Evolutionary conservation across 139 green algal genomes (phyloP), one percentile per base, ranked within the genome.

Genomic region (Chlorella sp.): DNA sequence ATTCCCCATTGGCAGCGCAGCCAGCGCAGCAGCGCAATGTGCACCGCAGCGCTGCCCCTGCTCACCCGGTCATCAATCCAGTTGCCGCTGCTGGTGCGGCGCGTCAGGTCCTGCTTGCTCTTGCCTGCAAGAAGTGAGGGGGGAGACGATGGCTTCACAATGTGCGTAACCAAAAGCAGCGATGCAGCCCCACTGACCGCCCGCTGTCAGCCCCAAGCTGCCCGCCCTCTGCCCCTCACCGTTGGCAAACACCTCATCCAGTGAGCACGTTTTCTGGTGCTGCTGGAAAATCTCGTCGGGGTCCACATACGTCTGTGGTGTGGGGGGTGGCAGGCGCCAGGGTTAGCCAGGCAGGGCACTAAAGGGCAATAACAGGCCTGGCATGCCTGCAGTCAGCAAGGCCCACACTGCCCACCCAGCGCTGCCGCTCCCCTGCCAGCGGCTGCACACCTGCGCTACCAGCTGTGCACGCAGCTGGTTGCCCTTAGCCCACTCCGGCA

Each of bases 281-380:
- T 92, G 87, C 71, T 89, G 70, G 71, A 97, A 97, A 47, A 97
- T 89, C 60, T 90, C 89, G 82, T 97, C 94, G 2, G 94, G 91
- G 85, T 97, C 92, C 55, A 91, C 67, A 11, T 79, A 74, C n/a
- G 82, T 74, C 88, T 95, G 93, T 41, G 34, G 51, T 60, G 51
- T 15, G 2, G 51, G 51, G 51, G 13, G 13, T 3, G 21, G 51
- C 12, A 15, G 51, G 21, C 21, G 51, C 11, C 51, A 60, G 51
- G 51, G 2, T 18, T 60, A 15, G 2, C 15, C 2, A 60, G 21
- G 51, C 51, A 9, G 44, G 44, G 44, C 44, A 51, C 44, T 9
- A 51, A 51, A n/a, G n/a, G 51, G 51, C 51, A 23, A 15, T 21
- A 4, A 15, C 51, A 60, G 51, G 51, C 2, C 51, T 23, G 51